Conservation (phyloP, 768 basidiomycete genomes). For the Lentinula guzmanii region DNA sequence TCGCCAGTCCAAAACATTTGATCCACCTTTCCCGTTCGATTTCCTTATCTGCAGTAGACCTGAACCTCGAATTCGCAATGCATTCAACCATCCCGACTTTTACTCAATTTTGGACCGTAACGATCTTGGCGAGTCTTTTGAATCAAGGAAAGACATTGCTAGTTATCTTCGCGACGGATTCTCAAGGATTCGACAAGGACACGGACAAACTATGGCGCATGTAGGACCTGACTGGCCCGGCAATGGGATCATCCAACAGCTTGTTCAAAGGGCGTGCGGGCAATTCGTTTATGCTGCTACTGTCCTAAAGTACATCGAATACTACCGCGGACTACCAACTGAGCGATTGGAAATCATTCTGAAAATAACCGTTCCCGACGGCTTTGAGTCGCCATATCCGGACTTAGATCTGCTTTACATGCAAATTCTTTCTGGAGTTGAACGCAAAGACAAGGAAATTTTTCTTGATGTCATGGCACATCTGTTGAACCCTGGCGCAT, state of each 20-base stretch:
- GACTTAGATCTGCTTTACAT: conserved; percentile 11
- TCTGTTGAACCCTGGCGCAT: not conserved
- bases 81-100: conserved; percentile 7
- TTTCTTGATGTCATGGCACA: not conserved
- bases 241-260: not conserved
- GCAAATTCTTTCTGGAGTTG: conserved; percentile 1
- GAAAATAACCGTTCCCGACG: not conserved
- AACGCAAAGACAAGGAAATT: not conserved
- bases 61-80: conserved; percentile 20
- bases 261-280: not conserved
- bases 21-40: conserved; percentile 16
- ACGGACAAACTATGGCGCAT: not conserved
- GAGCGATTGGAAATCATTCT: not conserved
- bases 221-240: not conserved
- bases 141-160: not conserved
- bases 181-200: not conserved
- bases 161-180: not conserved
- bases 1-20: conserved; percentile 15
- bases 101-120: not conserved
- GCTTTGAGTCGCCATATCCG: not conserved
- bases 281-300: not conserved
- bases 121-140: not conserved
- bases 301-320: not conserved
- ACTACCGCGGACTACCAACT: not conserved
- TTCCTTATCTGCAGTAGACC: conserved; percentile 26